These are phyloP conservation scores for Adenanthera pavonina DNA, from an alignment of 306 rosid genomes.

Conservation along the genomic window DNA sequence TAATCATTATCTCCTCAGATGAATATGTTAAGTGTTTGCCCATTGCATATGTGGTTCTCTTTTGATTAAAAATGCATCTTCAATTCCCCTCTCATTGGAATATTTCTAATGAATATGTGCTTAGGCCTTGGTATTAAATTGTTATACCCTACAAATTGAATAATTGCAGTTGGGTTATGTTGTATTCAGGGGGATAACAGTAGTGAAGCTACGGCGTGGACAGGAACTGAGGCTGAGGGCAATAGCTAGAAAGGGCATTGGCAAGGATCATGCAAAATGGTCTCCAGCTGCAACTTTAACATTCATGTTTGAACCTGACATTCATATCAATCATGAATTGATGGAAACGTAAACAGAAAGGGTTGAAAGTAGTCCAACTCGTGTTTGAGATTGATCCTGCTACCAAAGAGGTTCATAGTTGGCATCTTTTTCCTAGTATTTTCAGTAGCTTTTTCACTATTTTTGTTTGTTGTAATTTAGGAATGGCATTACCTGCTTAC, in stretches of 20 bases:
- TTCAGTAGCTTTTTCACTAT: too few species aligned
- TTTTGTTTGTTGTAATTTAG: too few species aligned
- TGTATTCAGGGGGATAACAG: slow-evolving; percentile 78
- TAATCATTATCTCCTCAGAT: background rate
- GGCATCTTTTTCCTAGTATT: too few species aligned
- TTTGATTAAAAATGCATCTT: too few species aligned
- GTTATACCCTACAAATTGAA: too few species aligned
- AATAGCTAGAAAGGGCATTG: slow-evolving; percentile 95
- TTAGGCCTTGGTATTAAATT: slow-evolving; percentile 14
- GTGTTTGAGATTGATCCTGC: slow-evolving; percentile 78
- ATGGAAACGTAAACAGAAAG: slow-evolving; percentile 79
- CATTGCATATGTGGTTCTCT: too few species aligned
- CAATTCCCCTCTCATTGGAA: too few species aligned
- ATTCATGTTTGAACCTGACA: slow-evolving; percentile 92
- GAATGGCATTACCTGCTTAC: too few species aligned
- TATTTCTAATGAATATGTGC: slow-evolving; percentile 64
- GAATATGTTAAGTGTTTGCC: too few species aligned
- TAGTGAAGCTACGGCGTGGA: slow-evolving; percentile 87
- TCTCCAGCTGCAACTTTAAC: slow-evolving; percentile 96
- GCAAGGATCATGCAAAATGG: slow-evolving; percentile 99
- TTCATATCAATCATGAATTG: slow-evolving; percentile 85
- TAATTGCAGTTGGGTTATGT: slow-evolving; percentile 43
- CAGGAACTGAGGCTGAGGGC: slow-evolving; percentile 97
- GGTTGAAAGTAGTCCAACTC: slow-evolving; percentile 92
- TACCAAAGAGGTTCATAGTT: slow-evolving; percentile 70